Evolutionary conservation across 306 rosid species (phyloP).

Genomic region (Ormosia semicastrata): DNA sequence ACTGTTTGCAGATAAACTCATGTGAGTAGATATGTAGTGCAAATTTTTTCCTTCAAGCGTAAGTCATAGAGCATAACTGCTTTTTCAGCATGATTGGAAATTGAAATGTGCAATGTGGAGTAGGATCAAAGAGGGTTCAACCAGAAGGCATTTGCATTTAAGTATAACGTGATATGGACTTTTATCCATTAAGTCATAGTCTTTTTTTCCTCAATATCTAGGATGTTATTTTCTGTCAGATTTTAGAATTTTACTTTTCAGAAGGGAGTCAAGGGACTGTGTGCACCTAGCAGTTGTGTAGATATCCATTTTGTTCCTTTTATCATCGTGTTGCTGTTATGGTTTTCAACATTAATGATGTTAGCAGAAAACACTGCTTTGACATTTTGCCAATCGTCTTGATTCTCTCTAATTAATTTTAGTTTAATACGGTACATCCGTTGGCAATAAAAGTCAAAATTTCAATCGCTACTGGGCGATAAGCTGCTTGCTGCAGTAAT

Average conservation of each 20-base stretch:
- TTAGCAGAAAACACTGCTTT: neutral
- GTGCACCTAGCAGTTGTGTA: neutral
- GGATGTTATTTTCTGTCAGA: neutral
- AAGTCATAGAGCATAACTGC: neutral
- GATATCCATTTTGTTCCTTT: conserved; percentile 1
- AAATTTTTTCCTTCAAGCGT: neutral
- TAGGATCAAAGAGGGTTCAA: neutral
- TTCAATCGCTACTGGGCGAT: neutral
- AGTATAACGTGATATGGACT: neutral
- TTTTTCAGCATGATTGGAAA: neutral
- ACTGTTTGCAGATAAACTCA: neutral
- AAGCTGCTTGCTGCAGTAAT: conserved; percentile 12
- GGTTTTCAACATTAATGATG: neutral
- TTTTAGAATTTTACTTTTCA: neutral
- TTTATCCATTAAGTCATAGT: neutral
- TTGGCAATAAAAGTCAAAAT: neutral
- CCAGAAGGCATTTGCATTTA: neutral
- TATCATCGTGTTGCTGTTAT: neutral
- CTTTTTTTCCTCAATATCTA: neutral
- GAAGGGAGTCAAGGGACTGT: neutral
- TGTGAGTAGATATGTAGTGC: neutral
- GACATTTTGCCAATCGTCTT: neutral
- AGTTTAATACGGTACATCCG: neutral
- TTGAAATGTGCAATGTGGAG: neutral
- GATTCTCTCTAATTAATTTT: neutral